phyloP scores from a whole-genome alignment of 2,329 filamentous ascomycete genomes.

The Aspergillus quadrilineatus region DNA sequence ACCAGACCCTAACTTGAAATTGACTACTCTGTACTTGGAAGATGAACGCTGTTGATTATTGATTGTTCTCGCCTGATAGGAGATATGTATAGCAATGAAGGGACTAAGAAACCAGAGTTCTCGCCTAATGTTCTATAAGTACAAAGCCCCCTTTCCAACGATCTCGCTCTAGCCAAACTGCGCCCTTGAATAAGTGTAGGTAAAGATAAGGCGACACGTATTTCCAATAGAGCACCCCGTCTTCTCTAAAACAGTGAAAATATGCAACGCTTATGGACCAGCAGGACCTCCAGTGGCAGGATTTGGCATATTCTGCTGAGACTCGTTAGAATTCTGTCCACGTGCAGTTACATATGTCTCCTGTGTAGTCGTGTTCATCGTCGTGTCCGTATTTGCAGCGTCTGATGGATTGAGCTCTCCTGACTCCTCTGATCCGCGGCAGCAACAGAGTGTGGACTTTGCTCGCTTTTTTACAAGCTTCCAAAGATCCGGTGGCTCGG shows the following conservation, averaged over 20 bases:
- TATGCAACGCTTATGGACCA: background rate
- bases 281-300: background rate
- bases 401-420: background rate
- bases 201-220: slow-evolving; percentile 1
- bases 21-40: background rate
- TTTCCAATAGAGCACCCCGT: background rate
- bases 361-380: slow-evolving; percentile 3
- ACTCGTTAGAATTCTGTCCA: background rate
- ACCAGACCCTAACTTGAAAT: too few relatives aligned
- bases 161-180: background rate
- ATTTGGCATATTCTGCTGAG: background rate
- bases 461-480: background rate
- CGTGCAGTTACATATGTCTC: slow-evolving; percentile 7
- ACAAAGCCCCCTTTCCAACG: background rate
- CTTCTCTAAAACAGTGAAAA: background rate
- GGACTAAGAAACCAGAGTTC: background rate
- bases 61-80: background rate
- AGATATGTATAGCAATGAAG: background rate
- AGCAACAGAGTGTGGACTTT: background rate
- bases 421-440: background rate
- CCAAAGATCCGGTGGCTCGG: background rate
- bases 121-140: background rate
- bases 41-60: background rate
- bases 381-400: background rate
- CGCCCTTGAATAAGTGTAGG: background rate